Conservation (phyloP, 306 rosid species). For the Betula pendula region DNA sequence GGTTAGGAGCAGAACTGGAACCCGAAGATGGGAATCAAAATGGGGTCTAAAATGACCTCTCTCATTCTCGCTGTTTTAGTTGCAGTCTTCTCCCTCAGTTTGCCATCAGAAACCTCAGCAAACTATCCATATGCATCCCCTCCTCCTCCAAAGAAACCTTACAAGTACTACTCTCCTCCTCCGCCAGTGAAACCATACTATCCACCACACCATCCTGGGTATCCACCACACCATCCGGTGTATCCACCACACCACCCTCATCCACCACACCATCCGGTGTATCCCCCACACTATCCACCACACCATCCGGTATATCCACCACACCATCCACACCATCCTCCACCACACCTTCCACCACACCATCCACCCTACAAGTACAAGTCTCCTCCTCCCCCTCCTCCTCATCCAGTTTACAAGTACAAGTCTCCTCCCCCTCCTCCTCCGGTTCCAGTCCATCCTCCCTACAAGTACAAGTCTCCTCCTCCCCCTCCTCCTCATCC, state of each 20-base stretch:
- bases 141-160: slow-evolving; percentile 16
- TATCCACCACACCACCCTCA: background rate
- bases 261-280: background rate
- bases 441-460: slow-evolving; percentile 9
- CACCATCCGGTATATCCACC: background rate
- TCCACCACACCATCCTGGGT: slow-evolving; percentile 3
- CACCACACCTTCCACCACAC: background rate
- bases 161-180: slow-evolving; percentile 40
- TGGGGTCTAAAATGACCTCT: slow-evolving; percentile 58
- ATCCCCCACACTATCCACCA: background rate
- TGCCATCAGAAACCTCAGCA: slow-evolving; percentile 38
- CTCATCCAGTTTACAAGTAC: slow-evolving; percentile 15
- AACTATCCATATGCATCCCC: slow-evolving; percentile 50
- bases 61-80: slow-evolving; percentile 41
- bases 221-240: background rate
- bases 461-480: background rate
- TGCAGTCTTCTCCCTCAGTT: slow-evolving; percentile 45
- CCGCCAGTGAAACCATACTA: slow-evolving; percentile 21
- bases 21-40: slow-evolving; percentile 36
- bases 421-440: slow-evolving; percentile 11
- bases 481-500: no score
- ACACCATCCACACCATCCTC: background rate
- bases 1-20: slow-evolving; percentile 24
- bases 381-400: slow-evolving; percentile 25
- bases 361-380: slow-evolving; percentile 17